Base-by-base conservation (phyloP, 208 protist genomes). In the Leishmania turanica region DNA sequence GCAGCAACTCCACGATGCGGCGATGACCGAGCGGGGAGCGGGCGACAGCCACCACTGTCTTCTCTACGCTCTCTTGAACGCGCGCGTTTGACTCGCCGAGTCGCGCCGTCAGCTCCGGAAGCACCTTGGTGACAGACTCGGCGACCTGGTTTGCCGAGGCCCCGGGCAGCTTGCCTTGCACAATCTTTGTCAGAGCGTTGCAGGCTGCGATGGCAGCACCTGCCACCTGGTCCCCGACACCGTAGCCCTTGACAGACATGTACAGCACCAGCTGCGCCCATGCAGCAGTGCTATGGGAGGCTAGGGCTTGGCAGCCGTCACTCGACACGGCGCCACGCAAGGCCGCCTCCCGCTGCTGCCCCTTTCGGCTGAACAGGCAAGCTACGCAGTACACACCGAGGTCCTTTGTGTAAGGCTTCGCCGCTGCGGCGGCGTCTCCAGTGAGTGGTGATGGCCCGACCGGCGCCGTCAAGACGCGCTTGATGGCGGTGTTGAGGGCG, bases 1-100 rank as follows among this genome's bases (percentile, higher is more conserved):
- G 60, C 53, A 96, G 83, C 45, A 88, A 60, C 51, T 87, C 83
- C 45, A 90, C 80, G 60, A 98, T 78, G 68, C 82, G 78, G 37
- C 95, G 91, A 71, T 91, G 81, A 7, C 91, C 88, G 17, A 90
- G 74, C 45, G 92, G 73, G 15, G 84, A 90, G 11, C 89, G 83
- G 9, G 92, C 89, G 0, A 98, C 21, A 45, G 75, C 17, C 17
- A 93, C 60, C 42, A 98, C 27, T 62, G 90, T 77, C 27, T 72
- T 87, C 77, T 92, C 90, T 0, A 90, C 83, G 45, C 73, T 88
- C 69, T 97, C 93, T 54, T 95, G 92, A 47, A 97, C 82, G 40
- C 92, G 87, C 45, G 74, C 83, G 84, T 97, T 97, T 37, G 81
- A 86, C 77, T 98, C 96, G 37, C 91, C 96, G 60, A 92, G 79